A percentile compares a stretch with the other conserved stretches of the same genome.
phyloP scores from a whole-genome alignment of 352 stramenopile species.

The Globisporangium camurandrum region DNA sequence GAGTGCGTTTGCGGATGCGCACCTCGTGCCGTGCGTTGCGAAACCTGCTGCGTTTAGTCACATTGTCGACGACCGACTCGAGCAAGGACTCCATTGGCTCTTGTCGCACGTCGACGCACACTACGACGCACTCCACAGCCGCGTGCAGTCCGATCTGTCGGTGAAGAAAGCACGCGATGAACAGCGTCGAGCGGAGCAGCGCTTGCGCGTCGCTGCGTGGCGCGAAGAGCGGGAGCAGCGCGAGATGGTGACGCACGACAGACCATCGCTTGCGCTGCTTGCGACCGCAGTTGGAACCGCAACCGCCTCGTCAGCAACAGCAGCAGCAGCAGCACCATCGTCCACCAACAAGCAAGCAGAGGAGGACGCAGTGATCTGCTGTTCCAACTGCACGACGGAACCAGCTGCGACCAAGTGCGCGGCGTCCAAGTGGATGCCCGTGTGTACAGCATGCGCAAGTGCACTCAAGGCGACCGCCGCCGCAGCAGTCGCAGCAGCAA shows the following conservation, averaged over 20 bases:
- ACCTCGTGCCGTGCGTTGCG: conserved; percentile 44
- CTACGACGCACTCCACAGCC: conserved; percentile 37
- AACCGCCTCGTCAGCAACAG: background rate
- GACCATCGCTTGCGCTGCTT: conserved; percentile 4
- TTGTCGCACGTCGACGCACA: conserved; percentile 52
- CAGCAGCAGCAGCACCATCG: conserved; percentile 1
- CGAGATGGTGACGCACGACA: conserved; percentile 60
- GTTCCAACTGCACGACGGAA: conserved; percentile 43
- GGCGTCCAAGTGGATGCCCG: conserved; percentile 83
- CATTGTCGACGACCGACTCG: conserved; percentile 53
- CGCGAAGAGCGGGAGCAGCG: conserved; percentile 65
- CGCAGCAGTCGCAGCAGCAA: conserved; percentile 14
- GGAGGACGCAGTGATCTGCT: conserved; percentile 47
- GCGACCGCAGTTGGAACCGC: background rate
- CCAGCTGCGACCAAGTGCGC: conserved; percentile 69
- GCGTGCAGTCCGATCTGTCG: conserved; percentile 38
- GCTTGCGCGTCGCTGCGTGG: conserved; percentile 48
- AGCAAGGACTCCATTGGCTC: conserved; percentile 61
- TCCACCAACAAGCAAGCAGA: conserved; percentile 8
- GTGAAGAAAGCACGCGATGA: conserved; percentile 55
- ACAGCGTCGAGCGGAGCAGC: conserved; percentile 49
- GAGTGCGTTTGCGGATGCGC: conserved; percentile 27
- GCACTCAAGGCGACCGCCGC: conserved; percentile 41
- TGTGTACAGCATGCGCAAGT: conserved; percentile 50
- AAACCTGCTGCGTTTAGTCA: conserved; percentile 46